These are phyloP conservation scores for Dysphania ambrosioides DNA, from an alignment of 148 eudicot genomes.

Conservation along the genomic window DNA sequence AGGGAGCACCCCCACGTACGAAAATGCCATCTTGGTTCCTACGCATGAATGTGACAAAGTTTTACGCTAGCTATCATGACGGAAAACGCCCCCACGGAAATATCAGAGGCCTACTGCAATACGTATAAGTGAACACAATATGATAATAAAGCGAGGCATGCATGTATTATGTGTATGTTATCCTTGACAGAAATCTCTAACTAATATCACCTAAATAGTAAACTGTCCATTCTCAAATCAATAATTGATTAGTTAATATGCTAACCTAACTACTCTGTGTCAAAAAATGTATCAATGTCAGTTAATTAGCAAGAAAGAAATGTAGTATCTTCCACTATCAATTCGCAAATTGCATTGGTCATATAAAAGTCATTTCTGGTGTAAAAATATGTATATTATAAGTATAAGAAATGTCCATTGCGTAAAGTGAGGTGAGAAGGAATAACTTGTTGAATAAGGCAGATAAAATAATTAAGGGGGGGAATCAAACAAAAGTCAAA, in stretches of 20 bases:
- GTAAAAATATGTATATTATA: no score
- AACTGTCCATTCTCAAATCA: not conserved
- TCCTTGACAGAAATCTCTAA: no score
- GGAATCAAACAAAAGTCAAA: conserved; percentile 17
- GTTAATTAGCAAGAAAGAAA: not conserved
- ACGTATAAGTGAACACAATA: no score
- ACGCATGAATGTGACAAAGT: no score
- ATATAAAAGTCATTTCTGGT: no score
- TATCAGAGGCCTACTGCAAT: no score
- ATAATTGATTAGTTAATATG: not conserved
- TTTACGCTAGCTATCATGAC: no score
- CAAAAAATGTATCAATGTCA: not conserved
- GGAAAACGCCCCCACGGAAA: no score
- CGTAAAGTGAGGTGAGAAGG: not conserved
- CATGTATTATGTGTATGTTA: no score
- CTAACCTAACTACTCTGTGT: conserved; percentile 3
- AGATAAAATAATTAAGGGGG: not conserved
- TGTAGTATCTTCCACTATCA: conserved; percentile 1
- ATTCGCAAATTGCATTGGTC: not conserved
- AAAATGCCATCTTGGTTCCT: no score
- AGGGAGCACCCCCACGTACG: no score
- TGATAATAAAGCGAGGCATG: no score
- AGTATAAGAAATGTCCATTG: not conserved
- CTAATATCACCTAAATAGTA: not conserved
- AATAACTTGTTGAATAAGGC: conserved; percentile 21